Evolutionary conservation across 208 protist genomes (phyloP).

Genomic region (Angomonas deanei): DNA sequence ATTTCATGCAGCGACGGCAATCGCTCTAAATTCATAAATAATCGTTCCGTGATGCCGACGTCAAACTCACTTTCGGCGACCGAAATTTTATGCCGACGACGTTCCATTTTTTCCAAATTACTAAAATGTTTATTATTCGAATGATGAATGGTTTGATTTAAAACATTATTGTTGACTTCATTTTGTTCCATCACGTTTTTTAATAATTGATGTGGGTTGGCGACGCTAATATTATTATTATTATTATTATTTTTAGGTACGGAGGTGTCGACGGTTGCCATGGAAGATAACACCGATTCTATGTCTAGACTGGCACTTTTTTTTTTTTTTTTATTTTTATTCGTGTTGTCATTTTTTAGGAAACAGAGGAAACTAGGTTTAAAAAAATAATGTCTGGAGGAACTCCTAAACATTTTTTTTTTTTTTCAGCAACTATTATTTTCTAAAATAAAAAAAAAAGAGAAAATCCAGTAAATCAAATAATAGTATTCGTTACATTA

Average conservation of each 20-base stretch:
- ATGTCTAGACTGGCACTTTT: constrained; percentile 3
- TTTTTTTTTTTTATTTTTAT: constrained; percentile 9
- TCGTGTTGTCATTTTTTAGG: not conserved
- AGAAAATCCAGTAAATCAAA: not conserved
- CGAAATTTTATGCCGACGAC: constrained; percentile 61
- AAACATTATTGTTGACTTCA: no score
- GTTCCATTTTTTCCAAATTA: constrained; percentile 47
- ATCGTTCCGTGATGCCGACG: constrained; percentile 70
- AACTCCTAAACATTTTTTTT: no score
- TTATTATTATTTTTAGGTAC: constrained; percentile 6
- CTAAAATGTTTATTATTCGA: not conserved
- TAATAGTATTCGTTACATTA: not conserved
- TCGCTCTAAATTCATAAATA: constrained; percentile 67
- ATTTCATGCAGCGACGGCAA: constrained; percentile 73
- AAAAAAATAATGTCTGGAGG: no score
- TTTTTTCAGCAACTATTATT: constrained; percentile 6
- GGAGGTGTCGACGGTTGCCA: not conserved
- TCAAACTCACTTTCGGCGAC: constrained; percentile 65
- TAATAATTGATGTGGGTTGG: not conserved
- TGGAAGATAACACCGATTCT: not conserved
- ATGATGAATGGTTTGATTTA: not conserved
- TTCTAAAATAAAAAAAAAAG: constrained; percentile 10
- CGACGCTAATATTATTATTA: constrained; percentile 10
- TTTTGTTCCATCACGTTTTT: no score
- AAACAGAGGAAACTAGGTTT: not conserved